These are phyloP conservation scores for Diospyros kaki DNA, from an alignment of 148 eudicot species.

Conservation along the genomic window DNA sequence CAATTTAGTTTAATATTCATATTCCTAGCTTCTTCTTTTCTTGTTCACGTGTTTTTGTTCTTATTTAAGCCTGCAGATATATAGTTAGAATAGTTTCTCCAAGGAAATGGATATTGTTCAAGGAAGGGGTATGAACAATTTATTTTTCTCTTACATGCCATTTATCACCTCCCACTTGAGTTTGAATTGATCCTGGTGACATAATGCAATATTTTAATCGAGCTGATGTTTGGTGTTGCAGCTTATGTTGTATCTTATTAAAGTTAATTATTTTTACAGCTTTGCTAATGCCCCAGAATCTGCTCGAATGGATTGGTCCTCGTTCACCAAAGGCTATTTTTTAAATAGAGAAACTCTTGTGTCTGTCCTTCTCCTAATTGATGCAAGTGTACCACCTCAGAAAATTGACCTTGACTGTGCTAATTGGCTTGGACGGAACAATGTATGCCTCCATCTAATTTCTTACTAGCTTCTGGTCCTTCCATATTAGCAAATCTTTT, in stretches of 20 bases:
- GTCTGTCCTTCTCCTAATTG: constrained; percentile 73
- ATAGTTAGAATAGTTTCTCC: neutral
- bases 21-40: no score
- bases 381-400: constrained; percentile 98
- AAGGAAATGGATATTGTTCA: neutral
- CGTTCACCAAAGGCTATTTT: constrained; percentile 97
- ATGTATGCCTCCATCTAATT: constrained; percentile 41
- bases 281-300: constrained; percentile 93
- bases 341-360: constrained; percentile 76
- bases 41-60: no score
- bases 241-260: neutral
- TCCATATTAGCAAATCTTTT: neutral
- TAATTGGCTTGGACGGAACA: constrained; percentile 93
- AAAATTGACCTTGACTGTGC: constrained; percentile 97
- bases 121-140: neutral
- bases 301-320: constrained; percentile 94
- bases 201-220: neutral
- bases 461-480: neutral
- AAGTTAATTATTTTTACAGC: constrained; percentile 29
- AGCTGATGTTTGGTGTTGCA: neutral
- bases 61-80: neutral
- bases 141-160: neutral
- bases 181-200: neutral
- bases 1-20: no score
- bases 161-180: neutral